Percentiles rank a stretch among this genome's conserved stretches.
Conservation (phyloP, 495 filamentous ascomycete species). For the Trichoderma virens region DNA sequence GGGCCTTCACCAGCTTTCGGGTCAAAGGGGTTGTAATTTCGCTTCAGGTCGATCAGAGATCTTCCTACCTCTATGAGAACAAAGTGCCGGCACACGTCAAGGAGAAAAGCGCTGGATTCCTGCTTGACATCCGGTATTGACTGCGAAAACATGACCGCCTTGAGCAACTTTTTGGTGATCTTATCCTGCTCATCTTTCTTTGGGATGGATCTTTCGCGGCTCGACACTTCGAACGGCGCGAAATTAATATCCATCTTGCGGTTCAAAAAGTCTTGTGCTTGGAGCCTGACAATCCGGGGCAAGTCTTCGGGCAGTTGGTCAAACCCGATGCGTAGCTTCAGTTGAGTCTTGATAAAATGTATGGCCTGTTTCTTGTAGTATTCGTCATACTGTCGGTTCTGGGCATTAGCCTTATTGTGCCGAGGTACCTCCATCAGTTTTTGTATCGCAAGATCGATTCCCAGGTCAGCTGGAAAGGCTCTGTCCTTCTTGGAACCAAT, state of each 20-base stretch:
- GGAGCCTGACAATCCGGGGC: conserved; percentile 70
- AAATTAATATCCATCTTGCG: conserved; percentile 55
- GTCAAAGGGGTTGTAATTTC: conserved; percentile 66
- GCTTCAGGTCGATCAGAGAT: conserved; percentile 66
- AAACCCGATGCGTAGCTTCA: conserved; percentile 82
- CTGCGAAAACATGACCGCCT: conserved; percentile 77
- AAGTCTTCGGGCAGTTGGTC: conserved; percentile 88
- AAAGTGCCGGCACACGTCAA: conserved; percentile 80
- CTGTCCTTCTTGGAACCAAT: conserved; percentile 81
- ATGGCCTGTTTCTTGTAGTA: conserved; percentile 94
- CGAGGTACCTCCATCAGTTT: conserved; percentile 77
- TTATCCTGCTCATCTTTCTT: conserved; percentile 81
- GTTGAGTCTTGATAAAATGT: conserved; percentile 71
- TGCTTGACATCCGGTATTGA: conserved; percentile 72
- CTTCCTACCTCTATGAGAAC: conserved; percentile 84
- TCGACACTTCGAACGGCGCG: conserved; percentile 59
- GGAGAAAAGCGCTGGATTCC: conserved; percentile 63
- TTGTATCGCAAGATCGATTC: conserved; percentile 79
- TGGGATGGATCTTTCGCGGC: conserved; percentile 69
- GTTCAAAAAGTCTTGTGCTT: conserved; percentile 75
- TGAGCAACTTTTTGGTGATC: conserved; percentile 75
- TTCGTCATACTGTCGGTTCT: conserved; percentile 64
- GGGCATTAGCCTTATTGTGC: conserved; percentile 31
- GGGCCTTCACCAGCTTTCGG: conserved; percentile 79
- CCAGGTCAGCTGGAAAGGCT: conserved; percentile 75